A percentile compares a stretch with the other conserved stretches of the same genome.
Conservation (phyloP, 768 basidiomycete species). For the Pisolithus orientalis region DNA sequence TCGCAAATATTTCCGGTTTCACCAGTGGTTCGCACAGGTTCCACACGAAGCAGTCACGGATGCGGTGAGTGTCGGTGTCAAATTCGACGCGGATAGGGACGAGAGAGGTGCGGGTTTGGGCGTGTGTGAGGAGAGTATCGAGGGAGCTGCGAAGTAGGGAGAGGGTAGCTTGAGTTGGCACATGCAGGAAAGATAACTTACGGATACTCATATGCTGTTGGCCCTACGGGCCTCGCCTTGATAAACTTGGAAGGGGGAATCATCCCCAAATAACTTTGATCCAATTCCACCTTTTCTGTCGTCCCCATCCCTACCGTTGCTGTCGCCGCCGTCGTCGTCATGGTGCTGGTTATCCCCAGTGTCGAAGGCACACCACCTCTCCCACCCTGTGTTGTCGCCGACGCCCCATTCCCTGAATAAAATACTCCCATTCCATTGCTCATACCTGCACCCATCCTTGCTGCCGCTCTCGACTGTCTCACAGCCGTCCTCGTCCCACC, state of each 20-base stretch:
- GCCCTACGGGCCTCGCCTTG: slow-evolving; percentile 46
- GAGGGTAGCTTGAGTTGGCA: background rate
- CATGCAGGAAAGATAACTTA: slow-evolving; percentile 36
- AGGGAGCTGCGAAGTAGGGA: slow-evolving; percentile 40
- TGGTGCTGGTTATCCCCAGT: background rate
- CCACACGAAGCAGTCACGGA: slow-evolving; percentile 96
- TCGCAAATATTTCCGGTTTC: slow-evolving; percentile 80
- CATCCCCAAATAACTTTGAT: slow-evolving; percentile 87
- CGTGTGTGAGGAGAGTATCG: slow-evolving; percentile 60
- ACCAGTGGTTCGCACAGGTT: slow-evolving; percentile 86
- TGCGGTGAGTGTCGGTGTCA: slow-evolving; percentile 84
- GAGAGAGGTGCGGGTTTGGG: slow-evolving; percentile 46
- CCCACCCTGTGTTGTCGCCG: slow-evolving; percentile 8
- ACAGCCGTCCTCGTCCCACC: slow-evolving; percentile 55
- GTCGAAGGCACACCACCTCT: too few species aligned
- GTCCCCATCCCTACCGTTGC: slow-evolving; percentile 14
- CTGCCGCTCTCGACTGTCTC: slow-evolving; percentile 33
- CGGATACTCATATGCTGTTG: slow-evolving; percentile 69
- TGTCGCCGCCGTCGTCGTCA: slow-evolving; percentile 13
- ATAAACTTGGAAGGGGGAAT: slow-evolving; percentile 79
- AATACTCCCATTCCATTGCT: slow-evolving; percentile 47
- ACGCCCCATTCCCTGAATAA: slow-evolving; percentile 42
- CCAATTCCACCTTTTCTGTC: slow-evolving; percentile 54
- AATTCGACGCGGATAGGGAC: slow-evolving; percentile 95
- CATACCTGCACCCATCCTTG: slow-evolving; percentile 38